Conservation (phyloP, 225 moss, liverwort and hornwort genomes). For the Neckera pumila region DNA sequence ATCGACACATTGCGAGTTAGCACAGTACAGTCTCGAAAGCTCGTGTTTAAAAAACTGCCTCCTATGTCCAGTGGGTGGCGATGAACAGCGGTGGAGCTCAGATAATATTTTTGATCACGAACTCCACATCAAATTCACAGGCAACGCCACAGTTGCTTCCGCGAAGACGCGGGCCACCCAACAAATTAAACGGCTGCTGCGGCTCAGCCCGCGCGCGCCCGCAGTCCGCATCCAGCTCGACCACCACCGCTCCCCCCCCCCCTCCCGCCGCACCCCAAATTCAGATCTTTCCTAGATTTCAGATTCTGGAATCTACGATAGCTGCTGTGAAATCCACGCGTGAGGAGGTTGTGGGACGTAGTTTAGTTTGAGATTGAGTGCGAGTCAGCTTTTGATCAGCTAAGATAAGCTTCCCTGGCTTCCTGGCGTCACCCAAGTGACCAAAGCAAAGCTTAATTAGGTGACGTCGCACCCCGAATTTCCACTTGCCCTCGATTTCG, state of each 20-base stretch:
- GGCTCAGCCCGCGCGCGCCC: not conserved
- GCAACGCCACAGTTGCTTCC: not conserved
- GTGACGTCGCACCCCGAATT: not conserved
- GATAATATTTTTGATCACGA: not conserved
- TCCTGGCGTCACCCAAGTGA: not conserved
- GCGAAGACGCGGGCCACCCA: not conserved
- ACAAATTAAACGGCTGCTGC: not conserved
- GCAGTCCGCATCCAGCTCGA: not conserved
- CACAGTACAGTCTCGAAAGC: not conserved
- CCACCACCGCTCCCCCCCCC: not conserved
- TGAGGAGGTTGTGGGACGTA: not conserved
- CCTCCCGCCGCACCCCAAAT: not conserved
- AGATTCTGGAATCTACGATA: fast-evolving
- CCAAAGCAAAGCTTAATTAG: not conserved
- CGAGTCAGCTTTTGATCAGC: not conserved
- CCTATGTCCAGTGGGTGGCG: not conserved
- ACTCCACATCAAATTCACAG: not conserved
- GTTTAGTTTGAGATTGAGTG: not conserved
- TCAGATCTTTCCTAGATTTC: not conserved
- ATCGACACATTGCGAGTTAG: not conserved
- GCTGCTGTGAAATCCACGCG: not conserved
- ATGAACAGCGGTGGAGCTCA: not conserved
- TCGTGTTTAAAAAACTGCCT: not conserved
- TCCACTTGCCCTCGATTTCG: not conserved
- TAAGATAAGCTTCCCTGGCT: no score